Evolutionary conservation across 192 early-diverging fungal species (phyloP), one percentile per base, ranked within the genome.

Genomic region (Podila verticillata): DNA sequence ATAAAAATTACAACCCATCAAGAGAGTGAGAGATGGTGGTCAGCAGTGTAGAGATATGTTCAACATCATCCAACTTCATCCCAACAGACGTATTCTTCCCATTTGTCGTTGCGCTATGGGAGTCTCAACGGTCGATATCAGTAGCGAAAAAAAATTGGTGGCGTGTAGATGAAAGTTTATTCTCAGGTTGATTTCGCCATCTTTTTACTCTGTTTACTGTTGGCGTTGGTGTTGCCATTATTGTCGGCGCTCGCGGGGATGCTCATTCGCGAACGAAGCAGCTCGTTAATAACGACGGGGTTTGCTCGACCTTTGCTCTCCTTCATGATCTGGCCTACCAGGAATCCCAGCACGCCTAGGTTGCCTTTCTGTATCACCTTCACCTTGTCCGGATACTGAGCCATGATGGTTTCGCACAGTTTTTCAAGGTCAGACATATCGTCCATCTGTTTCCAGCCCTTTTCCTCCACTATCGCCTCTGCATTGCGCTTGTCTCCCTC

Each of bases 311-410:
- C 95, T 82, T 91, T 87, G 7, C 93, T 96, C 56, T 85, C 80
- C 44, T 88, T 84, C 93, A 98, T 95, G 8, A 93, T 86, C 80
- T 95, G 89, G 8, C 95, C 95, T 26, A 96, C 86, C 72, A 98
- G 92, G 85, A 94, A 96, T 32, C 91, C 90, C 7, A 93, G 78
- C 35, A 94, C 61, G 5, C 92, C 89, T 20, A 82, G 57, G 47
- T 94, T 92, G 0, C 94, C 95, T 17, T 80, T 83, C 70, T 86
- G 73, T 48, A 94, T 86, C 12, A 83, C 84, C 17, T 84, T 69
- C 0, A 92, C 91, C 84, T 89, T 84, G 48, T 83, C 83, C 5
- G 84, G 71, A 54, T 87, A 68, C 20, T 78, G 49, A 2, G 66
- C 47, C 12, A 91, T 66, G 15, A 90, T 63, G 7, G 51, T 39